Base-by-base conservation (phyloP, 331 rosid species). In the Pyracantha coccinea region DNA sequence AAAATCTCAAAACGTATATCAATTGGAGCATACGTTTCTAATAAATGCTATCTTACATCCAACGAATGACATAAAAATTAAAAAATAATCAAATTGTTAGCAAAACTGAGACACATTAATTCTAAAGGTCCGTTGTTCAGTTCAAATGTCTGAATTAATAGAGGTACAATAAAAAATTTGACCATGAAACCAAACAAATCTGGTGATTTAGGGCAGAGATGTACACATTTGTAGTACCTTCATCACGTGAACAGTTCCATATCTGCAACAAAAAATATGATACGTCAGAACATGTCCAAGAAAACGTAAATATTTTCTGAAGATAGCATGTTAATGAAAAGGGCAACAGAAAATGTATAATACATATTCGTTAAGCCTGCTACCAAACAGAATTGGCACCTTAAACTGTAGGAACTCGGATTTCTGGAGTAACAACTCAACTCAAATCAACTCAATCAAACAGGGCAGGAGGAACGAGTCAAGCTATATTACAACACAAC, bases 181-280 rank as follows among this genome's bases (percentile, higher is more conserved):
- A 35, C 38, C 55, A 54, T 1, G 12, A 35, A 62, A 72, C 15
- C 64, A 71, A 55, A 28, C 6, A 27, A 72, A 72, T 57, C 54
- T 9, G 11, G 67, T 23, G 25, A 35, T 60, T 73, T 55, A 38
- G 9, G 2, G 45, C 41, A 31, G 61, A 29, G 57, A 74, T 12
- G 9, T 63, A 44, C 69, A 66, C 50, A 52, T 25, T 27, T 2
- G 55, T 19, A 45, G 55, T 81, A 93, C 98, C 98, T 91, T 93
- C 98, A 50, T 89, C 96, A 35, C 97, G 93, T 3, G 97, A 89
- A 78, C 98, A 93, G 19, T 93, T 89, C 98, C 98, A 91, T 91
- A 93, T 89, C 98, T 93, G 98, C 72, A 86, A 78, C 84, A 93
- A 82, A 84, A 52, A 71, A 77, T 69, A 78, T 55, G 75, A 72